These are phyloP conservation scores for Poteriospumella lacustris DNA, from an alignment of 108 stramenopile species.

Conservation along the genomic window DNA sequence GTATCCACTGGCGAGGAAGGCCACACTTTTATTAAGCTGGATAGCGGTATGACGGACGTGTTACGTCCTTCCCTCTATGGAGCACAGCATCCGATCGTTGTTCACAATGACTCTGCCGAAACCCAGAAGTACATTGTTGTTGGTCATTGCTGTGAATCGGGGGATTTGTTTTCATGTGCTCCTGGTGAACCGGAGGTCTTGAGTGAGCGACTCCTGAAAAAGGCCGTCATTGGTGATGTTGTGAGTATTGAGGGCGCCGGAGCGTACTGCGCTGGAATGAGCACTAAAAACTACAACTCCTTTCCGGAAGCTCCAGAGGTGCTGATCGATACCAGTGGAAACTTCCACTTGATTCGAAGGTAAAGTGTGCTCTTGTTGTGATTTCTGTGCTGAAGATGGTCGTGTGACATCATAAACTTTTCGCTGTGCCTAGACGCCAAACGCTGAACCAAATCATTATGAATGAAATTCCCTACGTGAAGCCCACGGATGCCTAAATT, in stretches of 20 bases:
- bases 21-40: slow-evolving; percentile 77
- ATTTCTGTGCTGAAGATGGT: slow-evolving; percentile 32
- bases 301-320: slow-evolving; percentile 96
- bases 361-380: background rate
- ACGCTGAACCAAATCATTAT: slow-evolving; percentile 72
- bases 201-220: slow-evolving; percentile 67
- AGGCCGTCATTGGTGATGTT: slow-evolving; percentile 80
- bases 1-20: slow-evolving; percentile 30
- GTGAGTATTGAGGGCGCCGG: slow-evolving; percentile 90
- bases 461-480: slow-evolving; percentile 54
- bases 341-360: slow-evolving; percentile 15
- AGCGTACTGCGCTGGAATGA: slow-evolving; percentile 93
- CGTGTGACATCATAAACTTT: slow-evolving; percentile 59
- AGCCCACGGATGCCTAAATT: background rate
- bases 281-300: slow-evolving; percentile 94
- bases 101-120: slow-evolving; percentile 41
- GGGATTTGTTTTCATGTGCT: slow-evolving; percentile 88
- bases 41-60: slow-evolving; percentile 97
- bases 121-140: slow-evolving; percentile 73
- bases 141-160: slow-evolving; percentile 96
- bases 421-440: slow-evolving; percentile 82
- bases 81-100: slow-evolving; percentile 85
- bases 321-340: slow-evolving; percentile 37
- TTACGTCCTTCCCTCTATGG: slow-evolving; percentile 91
- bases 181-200: slow-evolving; percentile 85